phyloP scores from a whole-genome alignment of 305 asterid genomes.

The Solanum hybrid region DNA sequence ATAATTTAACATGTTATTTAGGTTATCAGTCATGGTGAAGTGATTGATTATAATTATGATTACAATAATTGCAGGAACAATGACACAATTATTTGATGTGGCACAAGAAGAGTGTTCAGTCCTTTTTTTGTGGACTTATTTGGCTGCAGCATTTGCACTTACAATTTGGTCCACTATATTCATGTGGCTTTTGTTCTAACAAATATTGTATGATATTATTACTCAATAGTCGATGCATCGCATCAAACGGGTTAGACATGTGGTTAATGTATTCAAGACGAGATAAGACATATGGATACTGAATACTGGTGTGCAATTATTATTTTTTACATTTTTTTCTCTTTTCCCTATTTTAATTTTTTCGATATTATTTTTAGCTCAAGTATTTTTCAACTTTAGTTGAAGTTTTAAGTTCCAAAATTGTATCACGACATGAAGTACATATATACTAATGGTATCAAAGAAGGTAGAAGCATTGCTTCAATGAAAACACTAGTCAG shows the following conservation, averaged over 20 bases:
- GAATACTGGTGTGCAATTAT: too few relatives aligned
- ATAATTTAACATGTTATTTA: too few relatives aligned
- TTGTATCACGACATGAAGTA: background rate
- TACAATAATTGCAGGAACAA: background rate
- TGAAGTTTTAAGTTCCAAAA: background rate
- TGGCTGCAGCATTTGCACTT: background rate
- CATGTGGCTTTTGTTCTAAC: background rate
- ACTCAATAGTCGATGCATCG: background rate
- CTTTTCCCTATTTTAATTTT: too few relatives aligned
- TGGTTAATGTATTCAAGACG: too few relatives aligned
- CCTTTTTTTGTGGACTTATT: background rate
- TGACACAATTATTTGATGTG: background rate
- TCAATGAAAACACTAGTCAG: fast-evolving
- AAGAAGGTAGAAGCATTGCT: too few relatives aligned
- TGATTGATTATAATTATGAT: background rate
- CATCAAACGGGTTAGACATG: background rate
- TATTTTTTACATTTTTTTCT: background rate
- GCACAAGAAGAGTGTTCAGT: background rate
- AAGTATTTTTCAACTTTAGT: background rate
- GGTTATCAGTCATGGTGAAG: too few relatives aligned
- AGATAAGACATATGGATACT: too few relatives aligned
- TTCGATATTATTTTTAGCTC: background rate
- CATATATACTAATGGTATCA: too few relatives aligned
- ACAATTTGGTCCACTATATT: background rate
- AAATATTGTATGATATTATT: background rate